These are phyloP conservation scores for Colletotrichum tabaci DNA, from an alignment of 2,329 filamentous ascomycete genomes.

Conservation along the genomic window DNA sequence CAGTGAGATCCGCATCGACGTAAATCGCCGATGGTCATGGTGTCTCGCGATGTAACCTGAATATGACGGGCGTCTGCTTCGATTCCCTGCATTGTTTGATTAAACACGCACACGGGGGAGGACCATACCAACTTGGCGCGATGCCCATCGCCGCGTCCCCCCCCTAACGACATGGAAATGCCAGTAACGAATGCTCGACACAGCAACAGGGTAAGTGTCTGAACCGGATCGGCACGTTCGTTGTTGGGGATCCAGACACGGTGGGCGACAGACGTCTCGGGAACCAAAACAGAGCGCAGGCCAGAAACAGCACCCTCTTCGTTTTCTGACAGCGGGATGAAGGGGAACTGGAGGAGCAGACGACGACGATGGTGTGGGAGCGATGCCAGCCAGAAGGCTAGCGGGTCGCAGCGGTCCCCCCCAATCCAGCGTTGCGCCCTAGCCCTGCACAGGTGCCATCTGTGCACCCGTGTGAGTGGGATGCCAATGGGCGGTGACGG, in stretches of 20 bases:
- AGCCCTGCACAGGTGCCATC: constrained; percentile 14
- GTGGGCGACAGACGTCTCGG: neutral
- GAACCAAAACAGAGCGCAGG: constrained; percentile 10
- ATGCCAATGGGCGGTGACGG: constrained; percentile 24
- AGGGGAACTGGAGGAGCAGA: constrained; percentile 14
- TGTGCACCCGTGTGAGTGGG: constrained; percentile 22
- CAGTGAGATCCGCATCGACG: constrained; percentile 10
- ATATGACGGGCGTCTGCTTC: constrained; percentile 18
- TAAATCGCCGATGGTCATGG: constrained; percentile 22
- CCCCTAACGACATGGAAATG: neutral
- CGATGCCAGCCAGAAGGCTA: constrained; percentile 1
- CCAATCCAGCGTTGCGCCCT: constrained; percentile 34
- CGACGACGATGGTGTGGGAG: constrained; percentile 16
- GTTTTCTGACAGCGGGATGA: constrained; percentile 9
- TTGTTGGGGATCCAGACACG: neutral
- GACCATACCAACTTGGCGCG: constrained; percentile 1
- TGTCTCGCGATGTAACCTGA: constrained; percentile 15
- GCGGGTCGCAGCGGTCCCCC: constrained; percentile 20
- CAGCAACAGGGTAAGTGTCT: neutral
- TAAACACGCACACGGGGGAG: constrained; percentile 1
- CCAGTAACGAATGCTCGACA: neutral
- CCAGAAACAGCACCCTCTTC: constrained; percentile 1
- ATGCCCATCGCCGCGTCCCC: neutral
- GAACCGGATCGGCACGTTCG: neutral
- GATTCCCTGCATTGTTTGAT: constrained; percentile 4